These are phyloP conservation scores for Nitzschia inconspicua DNA, from an alignment of 108 stramenopile genomes.

Conservation along the genomic window DNA sequence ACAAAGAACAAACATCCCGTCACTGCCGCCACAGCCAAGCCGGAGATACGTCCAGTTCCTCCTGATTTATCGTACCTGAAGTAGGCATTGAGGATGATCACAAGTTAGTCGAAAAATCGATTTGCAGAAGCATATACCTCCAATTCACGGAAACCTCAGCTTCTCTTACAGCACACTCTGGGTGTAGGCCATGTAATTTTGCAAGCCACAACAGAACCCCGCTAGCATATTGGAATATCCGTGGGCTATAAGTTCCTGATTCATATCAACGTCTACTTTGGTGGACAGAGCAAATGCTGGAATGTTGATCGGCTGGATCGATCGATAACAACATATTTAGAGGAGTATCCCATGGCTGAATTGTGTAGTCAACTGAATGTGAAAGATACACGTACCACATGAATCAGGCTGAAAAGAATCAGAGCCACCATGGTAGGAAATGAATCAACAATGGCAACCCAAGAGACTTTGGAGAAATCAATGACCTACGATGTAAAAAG, in stretches of 20 bases:
- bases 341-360: no score
- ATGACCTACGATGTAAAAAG: slow-evolving; percentile 30
- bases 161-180: slow-evolving; percentile 66
- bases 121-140: no score
- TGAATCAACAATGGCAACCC: slow-evolving; percentile 48
- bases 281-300: slow-evolving; percentile 78
- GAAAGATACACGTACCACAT: neutral
- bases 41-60: slow-evolving; percentile 55
- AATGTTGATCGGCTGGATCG: slow-evolving; percentile 85
- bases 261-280: slow-evolving; percentile 71
- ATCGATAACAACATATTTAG: slow-evolving; percentile 10
- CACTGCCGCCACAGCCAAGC: slow-evolving; percentile 28
- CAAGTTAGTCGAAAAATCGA: no score
- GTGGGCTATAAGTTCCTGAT: slow-evolving; percentile 76
- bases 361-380: no score
- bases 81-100: no score
- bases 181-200: slow-evolving; percentile 77
- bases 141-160: no score
- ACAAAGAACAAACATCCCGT: slow-evolving; percentile 60
- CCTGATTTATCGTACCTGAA: slow-evolving; percentile 76
- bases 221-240: slow-evolving; percentile 65
- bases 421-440: slow-evolving; percentile 65
- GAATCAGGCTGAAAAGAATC: slow-evolving; percentile 52
- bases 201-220: slow-evolving; percentile 66
- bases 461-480: slow-evolving; percentile 45